Conservation (phyloP, 768 basidiomycete genomes). For the Pleurotus djamor region DNA sequence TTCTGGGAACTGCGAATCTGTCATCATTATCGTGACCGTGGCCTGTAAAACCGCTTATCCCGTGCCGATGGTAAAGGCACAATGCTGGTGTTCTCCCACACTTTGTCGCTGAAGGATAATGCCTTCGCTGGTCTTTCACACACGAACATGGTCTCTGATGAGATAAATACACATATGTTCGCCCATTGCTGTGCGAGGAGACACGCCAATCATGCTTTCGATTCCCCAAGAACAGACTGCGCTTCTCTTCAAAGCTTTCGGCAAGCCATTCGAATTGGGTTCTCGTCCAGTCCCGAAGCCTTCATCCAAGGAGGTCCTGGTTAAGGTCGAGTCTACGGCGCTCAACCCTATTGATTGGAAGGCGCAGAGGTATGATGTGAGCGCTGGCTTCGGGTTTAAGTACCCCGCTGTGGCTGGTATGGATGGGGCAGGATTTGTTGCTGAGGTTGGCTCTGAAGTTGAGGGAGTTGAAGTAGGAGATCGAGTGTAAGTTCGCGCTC, state of each 20-base stretch:
- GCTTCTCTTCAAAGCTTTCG: background rate
- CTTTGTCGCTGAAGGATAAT: no score
- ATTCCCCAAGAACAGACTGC: background rate
- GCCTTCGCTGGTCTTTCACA: no score
- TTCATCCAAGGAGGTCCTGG: constrained; percentile 43
- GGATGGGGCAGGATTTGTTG: constrained; percentile 52
- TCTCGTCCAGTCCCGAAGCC: constrained; percentile 35
- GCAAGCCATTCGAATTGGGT: constrained; percentile 23
- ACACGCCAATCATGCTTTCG: background rate
- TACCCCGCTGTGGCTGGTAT: constrained; percentile 46
- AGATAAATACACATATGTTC: no score
- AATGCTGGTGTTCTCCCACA: no score
- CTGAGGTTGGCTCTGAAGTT: constrained; percentile 50
- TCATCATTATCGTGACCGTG: no score
- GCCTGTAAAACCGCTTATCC: no score
- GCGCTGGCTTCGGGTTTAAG: constrained; percentile 29
- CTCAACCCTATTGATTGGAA: constrained; percentile 57
- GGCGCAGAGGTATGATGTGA: constrained; percentile 30
- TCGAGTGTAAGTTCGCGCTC: constrained; percentile 45
- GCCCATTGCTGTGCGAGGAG: no score
- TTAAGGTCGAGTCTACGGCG: constrained; percentile 43
- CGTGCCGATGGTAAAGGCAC: no score
- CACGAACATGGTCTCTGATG: no score
- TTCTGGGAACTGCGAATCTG: no score
- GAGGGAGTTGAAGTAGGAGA: constrained; percentile 47